phyloP scores from a whole-genome alignment of 2,329 filamentous ascomycete genomes.

The Neoscytalidium dimidiatum region DNA sequence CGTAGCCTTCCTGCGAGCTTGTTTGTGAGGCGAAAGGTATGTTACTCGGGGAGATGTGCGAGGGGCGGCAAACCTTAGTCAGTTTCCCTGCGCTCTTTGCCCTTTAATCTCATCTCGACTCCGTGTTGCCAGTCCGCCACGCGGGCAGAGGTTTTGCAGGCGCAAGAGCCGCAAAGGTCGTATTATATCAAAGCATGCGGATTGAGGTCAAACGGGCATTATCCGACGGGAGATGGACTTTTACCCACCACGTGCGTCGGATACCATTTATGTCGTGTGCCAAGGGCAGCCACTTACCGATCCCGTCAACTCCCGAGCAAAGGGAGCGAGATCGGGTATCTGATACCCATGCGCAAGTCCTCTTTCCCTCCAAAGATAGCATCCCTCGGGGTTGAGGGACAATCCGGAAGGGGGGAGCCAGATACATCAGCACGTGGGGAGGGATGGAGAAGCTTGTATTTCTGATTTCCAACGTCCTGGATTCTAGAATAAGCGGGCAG shows the following conservation, averaged over 20 bases:
- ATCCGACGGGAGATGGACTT: not conserved
- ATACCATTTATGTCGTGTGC: not conserved
- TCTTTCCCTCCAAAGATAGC: not conserved
- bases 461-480: slow-evolving; percentile 6
- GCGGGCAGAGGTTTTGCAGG: not conserved
- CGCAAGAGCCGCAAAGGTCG: not conserved
- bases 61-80: not conserved
- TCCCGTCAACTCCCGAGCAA: slow-evolving; percentile 2
- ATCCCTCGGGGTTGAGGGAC: not conserved
- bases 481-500: not conserved
- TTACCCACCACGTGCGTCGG: not conserved
- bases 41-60: not conserved
- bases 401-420: not conserved
- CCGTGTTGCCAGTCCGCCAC: not conserved
- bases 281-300: not conserved
- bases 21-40: not conserved
- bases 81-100: not conserved
- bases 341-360: not conserved
- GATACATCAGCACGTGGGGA: not conserved
- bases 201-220: not conserved
- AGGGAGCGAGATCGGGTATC: not conserved
- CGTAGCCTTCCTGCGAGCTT: not conserved
- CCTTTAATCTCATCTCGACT: not conserved
- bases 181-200: not conserved
- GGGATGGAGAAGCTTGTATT: not conserved